phyloP scores from a whole-genome alignment of 768 basidiomycete species.

The Suillus placidus region DNA sequence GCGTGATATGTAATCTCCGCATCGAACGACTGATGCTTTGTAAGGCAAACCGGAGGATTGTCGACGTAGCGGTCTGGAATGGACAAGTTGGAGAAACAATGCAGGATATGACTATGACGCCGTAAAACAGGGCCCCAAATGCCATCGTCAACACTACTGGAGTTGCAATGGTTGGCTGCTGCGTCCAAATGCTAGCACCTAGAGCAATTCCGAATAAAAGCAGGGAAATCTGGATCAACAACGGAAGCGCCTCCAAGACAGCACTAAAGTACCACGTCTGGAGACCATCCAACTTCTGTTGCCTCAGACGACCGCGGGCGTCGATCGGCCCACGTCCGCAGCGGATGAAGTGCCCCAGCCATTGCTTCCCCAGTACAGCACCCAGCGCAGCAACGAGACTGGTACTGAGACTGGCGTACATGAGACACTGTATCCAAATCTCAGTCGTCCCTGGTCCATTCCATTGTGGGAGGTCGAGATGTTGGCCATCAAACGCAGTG shows the following conservation, averaged over 20 bases:
- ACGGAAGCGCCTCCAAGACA: constrained; percentile 14
- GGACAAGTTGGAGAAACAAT: constrained; percentile 13
- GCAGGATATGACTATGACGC: constrained; percentile 3
- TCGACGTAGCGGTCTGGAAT: neutral
- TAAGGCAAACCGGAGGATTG: neutral
- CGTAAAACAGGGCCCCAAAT: constrained; percentile 4
- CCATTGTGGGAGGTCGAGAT: constrained; percentile 13
- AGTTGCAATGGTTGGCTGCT: constrained; percentile 6
- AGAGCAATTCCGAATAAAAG: constrained; percentile 17
- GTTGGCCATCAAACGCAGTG: constrained; percentile 8
- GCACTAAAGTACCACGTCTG: constrained; percentile 17
- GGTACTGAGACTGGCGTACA: constrained; percentile 27
- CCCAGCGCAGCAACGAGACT: constrained; percentile 28
- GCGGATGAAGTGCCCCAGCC: constrained; percentile 24
- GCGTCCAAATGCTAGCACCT: constrained; percentile 10
- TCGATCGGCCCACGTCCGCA: constrained; percentile 22
- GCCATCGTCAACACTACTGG: constrained; percentile 4
- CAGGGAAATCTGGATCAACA: constrained; percentile 15
- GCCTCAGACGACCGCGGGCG: constrained; percentile 17
- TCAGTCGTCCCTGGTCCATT: constrained; percentile 12
- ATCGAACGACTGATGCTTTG: neutral
- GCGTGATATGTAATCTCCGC: neutral
- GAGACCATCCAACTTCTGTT: constrained; percentile 14
- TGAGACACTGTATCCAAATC: constrained; percentile 19
- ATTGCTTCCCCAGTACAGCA: constrained; percentile 32